A percentile compares a stretch with the other conserved stretches of the same genome.
Conservation (phyloP, 2,329 filamentous ascomycete species). For the Alternaria metachromatica region DNA sequence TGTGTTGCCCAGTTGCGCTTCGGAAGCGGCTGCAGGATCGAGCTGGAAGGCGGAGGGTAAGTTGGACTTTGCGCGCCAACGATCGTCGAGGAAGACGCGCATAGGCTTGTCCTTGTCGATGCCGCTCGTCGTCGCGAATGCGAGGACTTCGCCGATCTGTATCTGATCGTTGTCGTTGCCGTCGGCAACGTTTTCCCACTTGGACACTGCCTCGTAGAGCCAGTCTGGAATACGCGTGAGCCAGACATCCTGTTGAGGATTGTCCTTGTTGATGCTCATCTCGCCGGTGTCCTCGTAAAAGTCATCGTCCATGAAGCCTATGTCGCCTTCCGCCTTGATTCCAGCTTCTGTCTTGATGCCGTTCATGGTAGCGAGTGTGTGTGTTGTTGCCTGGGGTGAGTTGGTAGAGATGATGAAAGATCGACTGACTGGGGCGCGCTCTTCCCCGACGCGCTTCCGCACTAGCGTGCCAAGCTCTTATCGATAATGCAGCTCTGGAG, state of each 20-base stretch:
- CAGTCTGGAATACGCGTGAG: constrained; percentile 50
- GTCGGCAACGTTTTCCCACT: constrained; percentile 45
- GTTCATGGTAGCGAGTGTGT: constrained; percentile 39
- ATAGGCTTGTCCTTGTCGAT: constrained; percentile 58
- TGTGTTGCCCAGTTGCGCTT: constrained; percentile 75
- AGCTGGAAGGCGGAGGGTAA: constrained; percentile 91
- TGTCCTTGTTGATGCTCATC: constrained; percentile 43
- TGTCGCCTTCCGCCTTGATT: constrained; percentile 47
- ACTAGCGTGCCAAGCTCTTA: constrained; percentile 29
- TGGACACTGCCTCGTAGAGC: constrained; percentile 47
- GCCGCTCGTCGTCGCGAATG: constrained; percentile 34
- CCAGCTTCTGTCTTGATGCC: constrained; percentile 51
- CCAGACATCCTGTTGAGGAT: constrained; percentile 42
- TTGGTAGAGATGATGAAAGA: constrained; percentile 14
- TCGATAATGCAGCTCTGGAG: constrained; percentile 20
- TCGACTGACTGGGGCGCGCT: constrained; percentile 9
- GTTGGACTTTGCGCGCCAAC: constrained; percentile 70
- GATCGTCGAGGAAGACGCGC: constrained; percentile 68
- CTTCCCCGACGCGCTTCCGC: constrained; percentile 15
- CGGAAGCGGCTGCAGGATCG: constrained; percentile 62
- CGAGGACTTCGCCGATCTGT: constrained; percentile 45
- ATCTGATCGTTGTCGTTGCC: constrained; percentile 49
- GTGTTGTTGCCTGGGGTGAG: background rate
- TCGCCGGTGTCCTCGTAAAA: constrained; percentile 55
- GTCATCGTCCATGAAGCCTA: constrained; percentile 50